A percentile compares a stretch with the other conserved stretches of the same genome.
Evolutionary conservation across 2,329 filamentous ascomycete species (phyloP).

Genomic region (Colletotrichum lindemuthianum): DNA sequence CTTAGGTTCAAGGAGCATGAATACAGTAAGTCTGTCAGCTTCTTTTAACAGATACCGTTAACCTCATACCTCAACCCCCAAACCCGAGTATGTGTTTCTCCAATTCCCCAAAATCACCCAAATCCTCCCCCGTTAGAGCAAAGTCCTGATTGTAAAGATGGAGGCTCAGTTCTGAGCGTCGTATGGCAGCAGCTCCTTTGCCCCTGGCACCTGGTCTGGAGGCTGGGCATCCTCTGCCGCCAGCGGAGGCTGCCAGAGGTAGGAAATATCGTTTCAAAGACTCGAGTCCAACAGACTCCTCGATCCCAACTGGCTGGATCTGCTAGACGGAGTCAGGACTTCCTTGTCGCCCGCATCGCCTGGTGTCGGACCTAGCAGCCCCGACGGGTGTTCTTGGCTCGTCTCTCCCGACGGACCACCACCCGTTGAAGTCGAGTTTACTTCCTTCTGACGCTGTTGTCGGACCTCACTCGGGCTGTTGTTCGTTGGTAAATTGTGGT

Average conservation of each 20-base stretch:
- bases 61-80: background rate
- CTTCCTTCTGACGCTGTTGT: too few relatives aligned
- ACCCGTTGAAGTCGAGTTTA: too few relatives aligned
- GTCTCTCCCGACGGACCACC: too few relatives aligned
- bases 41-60: background rate
- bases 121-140: constrained; percentile 11
- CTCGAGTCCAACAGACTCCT: constrained; percentile 29
- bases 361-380: background rate
- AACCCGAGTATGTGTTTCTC: constrained; percentile 21
- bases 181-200: constrained; percentile 9
- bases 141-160: constrained; percentile 22
- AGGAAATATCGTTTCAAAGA: constrained; percentile 32
- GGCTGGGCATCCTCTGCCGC: background rate
- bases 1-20: too few relatives aligned
- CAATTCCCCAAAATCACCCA: constrained; percentile 27
- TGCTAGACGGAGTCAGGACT: background rate
- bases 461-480: too few relatives aligned
- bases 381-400: background rate
- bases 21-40: too few relatives aligned
- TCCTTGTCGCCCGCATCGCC: background rate
- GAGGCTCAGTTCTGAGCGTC: constrained; percentile 13
- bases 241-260: constrained; percentile 18
- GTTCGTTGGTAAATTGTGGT: constrained; percentile 6
- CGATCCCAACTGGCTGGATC: constrained; percentile 16
- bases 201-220: background rate